A percentile compares a stretch with the other conserved stretches of the same genome.
phyloP scores from a whole-genome alignment of 192 early-diverging fungal genomes.

The Backusella sp. region DNA sequence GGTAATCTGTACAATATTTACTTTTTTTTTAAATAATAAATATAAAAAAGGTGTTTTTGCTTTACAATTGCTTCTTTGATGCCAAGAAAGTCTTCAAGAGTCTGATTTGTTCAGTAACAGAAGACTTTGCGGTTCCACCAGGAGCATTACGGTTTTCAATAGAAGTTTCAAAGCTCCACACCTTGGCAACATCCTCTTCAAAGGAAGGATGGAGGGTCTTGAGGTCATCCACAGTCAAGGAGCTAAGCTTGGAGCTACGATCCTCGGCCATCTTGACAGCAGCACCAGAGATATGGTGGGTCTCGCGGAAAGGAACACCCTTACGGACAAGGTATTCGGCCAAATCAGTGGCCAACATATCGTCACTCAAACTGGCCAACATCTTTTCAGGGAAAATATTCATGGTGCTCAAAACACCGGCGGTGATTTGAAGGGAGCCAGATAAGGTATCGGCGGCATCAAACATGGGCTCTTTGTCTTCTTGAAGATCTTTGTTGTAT shows the following conservation, averaged over 20 bases:
- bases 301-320: constrained; percentile 97
- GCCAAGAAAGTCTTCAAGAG: constrained; percentile 64
- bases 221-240: constrained; percentile 79
- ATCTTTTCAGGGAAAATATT: constrained; percentile 84
- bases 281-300: constrained; percentile 96
- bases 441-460: constrained; percentile 88
- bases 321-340: constrained; percentile 99
- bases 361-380: constrained; percentile 73
- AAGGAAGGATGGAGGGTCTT: constrained; percentile 85
- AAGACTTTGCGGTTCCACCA: constrained; percentile 84
- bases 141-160: constrained; percentile 85
- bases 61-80: not conserved
- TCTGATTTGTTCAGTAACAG: constrained; percentile 82
- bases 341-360: constrained; percentile 98
- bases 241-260: constrained; percentile 64
- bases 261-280: constrained; percentile 95
- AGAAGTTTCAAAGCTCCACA: constrained; percentile 92
- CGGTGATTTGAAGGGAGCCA: constrained; percentile 89
- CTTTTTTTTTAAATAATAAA: not conserved
- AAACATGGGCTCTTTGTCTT: constrained; percentile 99
- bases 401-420: constrained; percentile 91
- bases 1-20: not conserved
- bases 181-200: constrained; percentile 72
- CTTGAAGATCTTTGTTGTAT: constrained; percentile 99
- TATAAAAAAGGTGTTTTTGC: not conserved